Evolutionary conservation across 2,329 filamentous ascomycete genomes (phyloP).

Genomic region (Aspergillus tubingensis): DNA sequence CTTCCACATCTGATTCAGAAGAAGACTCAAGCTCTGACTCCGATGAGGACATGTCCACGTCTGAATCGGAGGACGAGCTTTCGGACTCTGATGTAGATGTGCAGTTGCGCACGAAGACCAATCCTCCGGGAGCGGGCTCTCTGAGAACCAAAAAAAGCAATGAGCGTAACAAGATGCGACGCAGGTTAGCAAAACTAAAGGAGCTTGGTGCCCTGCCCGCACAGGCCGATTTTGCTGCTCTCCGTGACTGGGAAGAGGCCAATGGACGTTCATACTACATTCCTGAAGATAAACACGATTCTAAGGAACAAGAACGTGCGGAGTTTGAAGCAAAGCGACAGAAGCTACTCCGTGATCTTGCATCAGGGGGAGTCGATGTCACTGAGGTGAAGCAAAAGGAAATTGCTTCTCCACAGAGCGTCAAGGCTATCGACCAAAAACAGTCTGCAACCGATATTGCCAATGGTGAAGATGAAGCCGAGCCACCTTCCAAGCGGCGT

Average conservation of each 20-base stretch:
- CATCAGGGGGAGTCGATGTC: slow-evolving; percentile 56
- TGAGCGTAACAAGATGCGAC: slow-evolving; percentile 52
- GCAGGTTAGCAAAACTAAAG: slow-evolving; percentile 56
- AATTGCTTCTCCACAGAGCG: slow-evolving; percentile 26
- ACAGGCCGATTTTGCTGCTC: slow-evolving; percentile 54
- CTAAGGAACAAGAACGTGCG: slow-evolving; percentile 33
- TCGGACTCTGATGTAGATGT: slow-evolving; percentile 15
- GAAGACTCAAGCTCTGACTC: slow-evolving; percentile 31
- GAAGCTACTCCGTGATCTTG: slow-evolving; percentile 55
- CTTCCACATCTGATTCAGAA: slow-evolving; percentile 34
- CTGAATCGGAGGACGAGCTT: slow-evolving; percentile 38
- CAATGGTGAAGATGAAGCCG: slow-evolving; percentile 15
- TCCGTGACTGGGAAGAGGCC: slow-evolving; percentile 42
- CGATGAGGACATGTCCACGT: slow-evolving; percentile 24
- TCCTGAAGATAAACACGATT: slow-evolving; percentile 23
- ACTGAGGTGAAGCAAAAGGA: slow-evolving; percentile 34
- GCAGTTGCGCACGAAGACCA: slow-evolving; percentile 21
- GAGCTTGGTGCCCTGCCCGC: slow-evolving; percentile 53
- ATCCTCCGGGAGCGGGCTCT: slow-evolving; percentile 53
- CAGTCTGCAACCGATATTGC: slow-evolving; percentile 16
- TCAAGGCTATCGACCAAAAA: slow-evolving; percentile 5
- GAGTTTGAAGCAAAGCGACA: slow-evolving; percentile 56
- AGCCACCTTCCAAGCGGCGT: slow-evolving; percentile 35
- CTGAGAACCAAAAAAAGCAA: slow-evolving; percentile 58
- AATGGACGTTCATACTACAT: slow-evolving; percentile 27